Evolutionary conservation across 306 rosid genomes (phyloP), one percentile per base, ranked within the genome.

Genomic region (Mucuna pruriens): DNA sequence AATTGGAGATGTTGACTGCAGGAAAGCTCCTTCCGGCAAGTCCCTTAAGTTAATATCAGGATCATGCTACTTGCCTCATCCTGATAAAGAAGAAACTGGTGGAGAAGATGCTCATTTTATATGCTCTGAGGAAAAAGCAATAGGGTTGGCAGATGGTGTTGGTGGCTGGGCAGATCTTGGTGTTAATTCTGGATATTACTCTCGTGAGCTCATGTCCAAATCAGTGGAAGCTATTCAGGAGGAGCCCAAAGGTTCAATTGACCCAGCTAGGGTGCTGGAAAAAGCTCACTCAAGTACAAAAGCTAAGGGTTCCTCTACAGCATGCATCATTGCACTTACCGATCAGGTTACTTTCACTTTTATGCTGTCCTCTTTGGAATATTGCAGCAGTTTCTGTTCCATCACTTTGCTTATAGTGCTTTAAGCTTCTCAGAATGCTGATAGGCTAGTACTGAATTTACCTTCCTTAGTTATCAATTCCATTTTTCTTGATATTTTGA

Each of bases 161-260:
- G 99, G 99, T 81, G 99, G 99, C 71, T 96, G 99, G 99, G 98
- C 99, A 71, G 97, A 96, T 74, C 88, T 80, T 44, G 99, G 98
- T 70, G 90, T 96, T 34, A 84, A 96, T 91, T 39, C 99, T 6
- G 99, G 99, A 82, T 72, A 29, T 68, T 96, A 93, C 83, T 96
- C 99, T 46, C 89, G 99, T 38, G 97, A 96, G 84, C 98, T 96
- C 72, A 96, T 96, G 99, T 90, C 93, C 66, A 77, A 96, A 70
- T 92, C 99, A 58, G 99, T 92, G 39, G 79, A 73, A 33, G 97
- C 97, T 65, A 86, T 96, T 74, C 90, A 85, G 74, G 97, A 96
- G 82, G 99, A 96, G 87, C 99, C 99, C 80, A 93, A 92, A 85
- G 99, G 99, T 42, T 90, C 91, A 46, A 69, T 96, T 86, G 98